Evolutionary conservation across 192 early-diverging fungal genomes (phyloP).

Genomic region (Gigaspora rosea): DNA sequence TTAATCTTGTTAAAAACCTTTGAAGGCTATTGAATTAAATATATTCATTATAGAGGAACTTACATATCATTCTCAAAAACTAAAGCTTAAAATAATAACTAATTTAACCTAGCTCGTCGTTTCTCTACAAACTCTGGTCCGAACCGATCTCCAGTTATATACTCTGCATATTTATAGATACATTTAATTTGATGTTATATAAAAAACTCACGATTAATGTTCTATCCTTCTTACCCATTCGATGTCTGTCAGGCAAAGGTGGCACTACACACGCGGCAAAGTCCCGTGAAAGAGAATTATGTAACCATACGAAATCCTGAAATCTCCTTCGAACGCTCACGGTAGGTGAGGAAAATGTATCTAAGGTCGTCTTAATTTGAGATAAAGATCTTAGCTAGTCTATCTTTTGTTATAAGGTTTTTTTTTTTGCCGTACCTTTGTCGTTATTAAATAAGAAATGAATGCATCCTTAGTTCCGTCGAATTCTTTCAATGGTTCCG

Average conservation of each 20-base stretch:
- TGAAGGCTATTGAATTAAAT: constrained; percentile 60
- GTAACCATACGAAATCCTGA: constrained; percentile 93
- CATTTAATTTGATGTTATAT: background rate
- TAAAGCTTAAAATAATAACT: background rate
- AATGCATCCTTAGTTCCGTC: constrained; percentile 82
- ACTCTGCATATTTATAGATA: constrained; percentile 58
- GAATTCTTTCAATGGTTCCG: constrained; percentile 85
- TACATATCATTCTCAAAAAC: background rate
- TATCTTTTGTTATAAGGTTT: background rate
- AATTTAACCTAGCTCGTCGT: constrained; percentile 55
- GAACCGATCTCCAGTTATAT: constrained; percentile 94
- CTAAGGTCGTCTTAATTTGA: constrained; percentile 58
- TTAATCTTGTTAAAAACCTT: constrained; percentile 80
- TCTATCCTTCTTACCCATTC: constrained; percentile 60
- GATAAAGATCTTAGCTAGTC: background rate
- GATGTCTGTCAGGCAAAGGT: constrained; percentile 89
- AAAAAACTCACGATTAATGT: background rate
- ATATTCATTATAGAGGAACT: background rate
- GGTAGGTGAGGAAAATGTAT: constrained; percentile 52
- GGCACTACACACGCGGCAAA: constrained; percentile 83
- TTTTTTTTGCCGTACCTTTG: constrained; percentile 54
- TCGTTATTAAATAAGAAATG: constrained; percentile 83
- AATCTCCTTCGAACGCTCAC: constrained; percentile 83
- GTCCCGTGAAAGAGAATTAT: constrained; percentile 71
- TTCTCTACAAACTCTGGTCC: constrained; percentile 88